Evolutionary conservation across 2,329 filamentous ascomycete genomes (phyloP), one percentile per base, ranked within the genome.

Genomic region (Penicillium paneum): DNA sequence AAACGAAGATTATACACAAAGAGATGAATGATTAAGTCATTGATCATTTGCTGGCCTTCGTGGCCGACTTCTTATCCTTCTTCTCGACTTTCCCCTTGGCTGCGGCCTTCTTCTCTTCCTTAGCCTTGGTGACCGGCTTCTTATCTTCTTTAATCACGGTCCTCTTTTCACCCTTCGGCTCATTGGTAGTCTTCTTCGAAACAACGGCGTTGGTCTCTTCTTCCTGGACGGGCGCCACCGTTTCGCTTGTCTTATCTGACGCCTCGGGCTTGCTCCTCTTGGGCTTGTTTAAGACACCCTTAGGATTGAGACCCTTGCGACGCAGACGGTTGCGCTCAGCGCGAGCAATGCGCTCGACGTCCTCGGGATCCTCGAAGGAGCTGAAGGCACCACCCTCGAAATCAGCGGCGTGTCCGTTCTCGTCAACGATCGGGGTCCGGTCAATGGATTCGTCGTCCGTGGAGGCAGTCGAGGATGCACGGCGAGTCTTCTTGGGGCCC

Each of bases 281-380:
- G 28, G 71, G 66, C 56, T 72, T 74, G 49, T 71, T 71, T 52
- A 74, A 73, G 26, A 81, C 74, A 32, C 81, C 84, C 67, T 82
- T 85, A 1, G 89, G 89, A 71, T 92, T 85, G 49, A 92, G 73
- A 56, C 89, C 89, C 69, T 88, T 87, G 66, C 84, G 83, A 64
- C 88, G 84, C 79, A 91, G 82, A 56, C 85, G 83, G 66, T 88
- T 90, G 61, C 83, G 82, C 78, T 86, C 85, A n/a, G 85, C 88
- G 64, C 84, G 84, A 66, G 87, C 82, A 40, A 92, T 90, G 68
- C 87, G 86, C 63, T 84, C 80, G 63, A 80, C 73, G 67, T 93
- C 90, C 68, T 86, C 87, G 0, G 87, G 84, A 0, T 91, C 88
- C 56, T 91, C 84, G 69, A 89, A 93, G 1, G 82, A 87, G 47